These are phyloP conservation scores for Besnoitia besnoiti DNA, from an alignment of 169 alveolate genomes.

Conservation along the genomic window DNA sequence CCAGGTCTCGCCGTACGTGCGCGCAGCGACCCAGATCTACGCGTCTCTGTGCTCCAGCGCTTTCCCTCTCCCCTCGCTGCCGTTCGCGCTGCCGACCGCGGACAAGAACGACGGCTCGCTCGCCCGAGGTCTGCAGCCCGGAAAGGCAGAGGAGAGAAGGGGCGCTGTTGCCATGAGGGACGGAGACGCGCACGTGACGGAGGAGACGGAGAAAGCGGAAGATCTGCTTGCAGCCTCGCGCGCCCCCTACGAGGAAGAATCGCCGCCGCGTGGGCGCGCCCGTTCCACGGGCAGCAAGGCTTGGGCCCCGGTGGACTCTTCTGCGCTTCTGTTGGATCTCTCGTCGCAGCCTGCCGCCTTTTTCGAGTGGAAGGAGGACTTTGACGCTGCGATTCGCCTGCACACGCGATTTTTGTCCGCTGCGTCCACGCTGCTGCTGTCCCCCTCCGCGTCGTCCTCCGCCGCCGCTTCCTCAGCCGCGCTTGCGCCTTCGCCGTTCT, in stretches of 20 bases:
- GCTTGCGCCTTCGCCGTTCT: not conserved
- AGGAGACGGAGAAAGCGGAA: not conserved
- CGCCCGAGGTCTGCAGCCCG: not conserved
- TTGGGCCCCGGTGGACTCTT: too few relatives aligned
- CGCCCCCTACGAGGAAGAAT: not conserved
- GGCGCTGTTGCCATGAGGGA: too few relatives aligned
- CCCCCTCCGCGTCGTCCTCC: not conserved
- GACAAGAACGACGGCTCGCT: not conserved
- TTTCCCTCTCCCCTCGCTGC: constrained; percentile 7
- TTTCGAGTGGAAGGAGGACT: not conserved
- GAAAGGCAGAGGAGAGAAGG: too few relatives aligned
- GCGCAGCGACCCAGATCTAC: constrained; percentile 36
- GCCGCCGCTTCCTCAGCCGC: not conserved
- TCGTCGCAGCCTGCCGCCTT: not conserved
- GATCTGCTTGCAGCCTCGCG: not conserved
- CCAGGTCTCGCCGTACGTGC: constrained; percentile 25
- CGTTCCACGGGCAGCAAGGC: too few relatives aligned
- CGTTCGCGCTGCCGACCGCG: not conserved
- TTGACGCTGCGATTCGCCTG: constrained; percentile 11
- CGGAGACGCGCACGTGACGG: too few relatives aligned
- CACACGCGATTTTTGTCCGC: not conserved
- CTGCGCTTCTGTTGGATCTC: not conserved
- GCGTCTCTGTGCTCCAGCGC: not conserved
- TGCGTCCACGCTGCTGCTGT: not conserved
- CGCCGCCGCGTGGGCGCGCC: not conserved